Evolutionary conservation across 441 rosid species (phyloP).

Genomic region (Eutrema salsugineum): DNA sequence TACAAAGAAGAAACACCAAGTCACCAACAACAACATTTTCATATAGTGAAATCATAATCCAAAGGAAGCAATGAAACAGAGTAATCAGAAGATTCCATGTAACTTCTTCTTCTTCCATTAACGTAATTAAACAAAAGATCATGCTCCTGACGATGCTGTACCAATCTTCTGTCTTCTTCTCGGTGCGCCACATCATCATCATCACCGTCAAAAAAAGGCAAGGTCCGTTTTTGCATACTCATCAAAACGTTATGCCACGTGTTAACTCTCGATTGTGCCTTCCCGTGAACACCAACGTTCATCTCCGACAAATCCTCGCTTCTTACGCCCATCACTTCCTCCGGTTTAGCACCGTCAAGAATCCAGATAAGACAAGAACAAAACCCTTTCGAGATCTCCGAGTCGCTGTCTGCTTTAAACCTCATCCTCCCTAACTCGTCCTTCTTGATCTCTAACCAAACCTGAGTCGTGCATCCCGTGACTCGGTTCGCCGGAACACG

Average conservation of each 20-base stretch:
- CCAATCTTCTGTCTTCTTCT: neutral
- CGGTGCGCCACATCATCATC: constrained; percentile 19
- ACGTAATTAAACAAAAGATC: neutral
- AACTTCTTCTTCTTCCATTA: constrained; percentile 11
- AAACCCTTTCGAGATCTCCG: constrained; percentile 84
- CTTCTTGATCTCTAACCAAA: constrained; percentile 62
- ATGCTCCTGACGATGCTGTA: neutral
- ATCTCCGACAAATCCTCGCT: constrained; percentile 59
- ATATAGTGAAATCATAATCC: constrained; percentile 29
- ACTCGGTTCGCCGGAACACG: constrained; percentile 61
- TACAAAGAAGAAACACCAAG: neutral
- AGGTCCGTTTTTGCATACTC: constrained; percentile 63
- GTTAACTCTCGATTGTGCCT: constrained; percentile 64
- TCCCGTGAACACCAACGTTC: constrained; percentile 61
- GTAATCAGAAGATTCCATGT: constrained; percentile 13
- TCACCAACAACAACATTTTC: neutral
- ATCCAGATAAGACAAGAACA: constrained; percentile 71
- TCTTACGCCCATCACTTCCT: constrained; percentile 61
- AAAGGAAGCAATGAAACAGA: constrained; percentile 25
- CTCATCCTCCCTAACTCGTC: constrained; percentile 58
- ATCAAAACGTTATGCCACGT: constrained; percentile 82
- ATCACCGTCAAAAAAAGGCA: constrained; percentile 32
- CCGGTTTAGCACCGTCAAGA: constrained; percentile 75
- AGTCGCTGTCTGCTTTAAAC: constrained; percentile 78
- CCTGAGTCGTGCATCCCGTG: constrained; percentile 83